Evolutionary conservation across 495 filamentous ascomycete genomes (phyloP), one percentile per base, ranked within the genome.

Genomic region (Penicillium paxilli): DNA sequence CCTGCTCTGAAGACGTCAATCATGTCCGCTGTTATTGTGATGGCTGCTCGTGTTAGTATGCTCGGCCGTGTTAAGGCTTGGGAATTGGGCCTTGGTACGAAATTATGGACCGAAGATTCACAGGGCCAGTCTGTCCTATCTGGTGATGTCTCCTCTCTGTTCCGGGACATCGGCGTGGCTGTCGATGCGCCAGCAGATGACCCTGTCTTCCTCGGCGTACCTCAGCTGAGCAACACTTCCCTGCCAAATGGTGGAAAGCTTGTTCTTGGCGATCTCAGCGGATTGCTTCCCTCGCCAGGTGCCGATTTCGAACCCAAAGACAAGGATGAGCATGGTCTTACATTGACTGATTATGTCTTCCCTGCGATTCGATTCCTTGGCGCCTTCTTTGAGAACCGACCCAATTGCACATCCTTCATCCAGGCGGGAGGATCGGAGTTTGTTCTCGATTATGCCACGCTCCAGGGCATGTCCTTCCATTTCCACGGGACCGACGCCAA

Each of bases 391-490:
- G 77, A 81, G 54, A 96, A 96, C 64, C 77, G 82, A 28, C 77
- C 78, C 37, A 81, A 94, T 44, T 94, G 90, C 68, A 77, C 80
- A 10, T 77, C 82, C 17, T 91, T 97, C 58, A 83, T 93, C 52
- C 81, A 87, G 47, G 81, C 81, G 47, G 89, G 90, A 46, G 95
- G 90, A 3, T 84, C 92, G 33, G 90, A 96, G 59, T 81, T 86
- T 50, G 73, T 97, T n/a, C 74, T 99, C 24, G 89, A 96, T 62
- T 82, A 96, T 50, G 86, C 85, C 24, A 88, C 88, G 9, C 79
- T 92, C 22, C 86, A 91, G 16, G 89, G 88, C 64, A 77, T 96
- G 46, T 80, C 87, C 2, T 84, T 84, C 54, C 83, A 91, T 60
- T 92, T 93, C 63, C 83, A 86, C 44, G 84, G 84, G 21, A 81